Conservation (phyloP, 805 yeast species). For the Teunomyces cretensis region DNA sequence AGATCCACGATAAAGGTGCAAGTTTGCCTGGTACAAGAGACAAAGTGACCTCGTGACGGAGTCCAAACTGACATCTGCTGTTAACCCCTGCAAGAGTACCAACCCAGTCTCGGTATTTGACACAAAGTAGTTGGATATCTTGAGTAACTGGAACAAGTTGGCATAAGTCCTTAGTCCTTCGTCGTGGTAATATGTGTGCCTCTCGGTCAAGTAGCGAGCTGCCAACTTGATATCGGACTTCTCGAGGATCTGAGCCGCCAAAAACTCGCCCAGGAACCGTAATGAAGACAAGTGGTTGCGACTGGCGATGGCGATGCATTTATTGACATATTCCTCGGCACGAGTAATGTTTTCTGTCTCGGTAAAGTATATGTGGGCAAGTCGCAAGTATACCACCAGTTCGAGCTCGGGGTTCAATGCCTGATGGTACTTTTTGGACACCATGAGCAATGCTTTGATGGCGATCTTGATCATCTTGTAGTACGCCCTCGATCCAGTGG, state of each 20-base stretch:
- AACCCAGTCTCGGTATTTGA: slow-evolving; percentile 25
- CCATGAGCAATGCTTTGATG: slow-evolving; percentile 34
- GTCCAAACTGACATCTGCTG: slow-evolving; percentile 5
- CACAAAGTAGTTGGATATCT: slow-evolving; percentile 29
- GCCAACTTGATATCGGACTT: slow-evolving; percentile 21
- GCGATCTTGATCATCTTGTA: slow-evolving; percentile 32
- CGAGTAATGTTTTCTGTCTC: slow-evolving; percentile 43
- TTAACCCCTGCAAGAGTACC: slow-evolving; percentile 10
- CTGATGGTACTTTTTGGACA: slow-evolving; percentile 25
- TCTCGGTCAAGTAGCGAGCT: slow-evolving; percentile 29
- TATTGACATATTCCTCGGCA: slow-evolving; percentile 41
- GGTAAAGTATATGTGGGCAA: slow-evolving; percentile 35
- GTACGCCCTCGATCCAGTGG: slow-evolving; percentile 22
- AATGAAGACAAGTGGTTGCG: slow-evolving; percentile 24
- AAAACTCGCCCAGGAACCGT: slow-evolving; percentile 32
- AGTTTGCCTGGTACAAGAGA: slow-evolving; percentile 15
- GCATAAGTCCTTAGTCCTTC: slow-evolving; percentile 16
- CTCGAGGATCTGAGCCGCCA: slow-evolving; percentile 39
- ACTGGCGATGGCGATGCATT: slow-evolving; percentile 27
- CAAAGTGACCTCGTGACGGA: slow-evolving; percentile 10
- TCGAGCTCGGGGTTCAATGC: slow-evolving; percentile 30
- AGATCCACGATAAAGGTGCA: slow-evolving; percentile 18
- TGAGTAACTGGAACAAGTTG: slow-evolving; percentile 29
- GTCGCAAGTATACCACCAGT: slow-evolving; percentile 30
- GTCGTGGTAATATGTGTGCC: slow-evolving; percentile 16